Conservation (phyloP, 352 stramenopile species). For the Phytophthora cryptogea region DNA sequence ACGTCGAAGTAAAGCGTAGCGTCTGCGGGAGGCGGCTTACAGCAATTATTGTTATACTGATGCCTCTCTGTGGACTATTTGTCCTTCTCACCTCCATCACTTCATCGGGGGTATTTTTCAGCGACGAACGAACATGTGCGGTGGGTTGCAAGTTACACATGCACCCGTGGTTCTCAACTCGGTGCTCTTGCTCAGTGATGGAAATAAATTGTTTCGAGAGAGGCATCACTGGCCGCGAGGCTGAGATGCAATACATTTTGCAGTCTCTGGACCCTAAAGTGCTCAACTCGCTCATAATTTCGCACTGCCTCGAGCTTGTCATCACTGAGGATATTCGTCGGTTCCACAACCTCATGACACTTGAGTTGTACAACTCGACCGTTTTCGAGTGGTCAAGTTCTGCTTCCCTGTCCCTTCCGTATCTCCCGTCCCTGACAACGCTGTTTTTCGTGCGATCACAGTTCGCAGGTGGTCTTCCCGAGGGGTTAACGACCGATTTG, state of each 20-base stretch:
- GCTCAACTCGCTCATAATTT: constrained; percentile 53
- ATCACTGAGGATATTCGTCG: constrained; percentile 32
- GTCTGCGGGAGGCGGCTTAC: constrained; percentile 6
- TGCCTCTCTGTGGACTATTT: constrained; percentile 33
- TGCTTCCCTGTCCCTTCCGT: constrained; percentile 29
- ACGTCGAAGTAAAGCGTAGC: constrained; percentile 13
- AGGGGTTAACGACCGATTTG: constrained; percentile 40
- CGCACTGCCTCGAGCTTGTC: constrained; percentile 38
- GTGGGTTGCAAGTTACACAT: constrained; percentile 46
- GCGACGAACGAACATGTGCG: constrained; percentile 19
- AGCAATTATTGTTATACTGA: constrained; percentile 12
- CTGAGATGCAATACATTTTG: constrained; percentile 29
- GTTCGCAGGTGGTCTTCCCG: constrained; percentile 25
- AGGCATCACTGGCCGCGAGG: constrained; percentile 26
- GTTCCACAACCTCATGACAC: constrained; percentile 37
- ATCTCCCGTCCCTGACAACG: constrained; percentile 31
- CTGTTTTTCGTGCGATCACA: constrained; percentile 40
- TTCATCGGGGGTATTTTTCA: constrained; percentile 35
- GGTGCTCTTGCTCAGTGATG: constrained; percentile 50
- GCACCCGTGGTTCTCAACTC: constrained; percentile 44
- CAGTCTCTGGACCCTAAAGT: constrained; percentile 31
- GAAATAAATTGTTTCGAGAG: constrained; percentile 49
- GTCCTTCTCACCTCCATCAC: constrained; percentile 41
- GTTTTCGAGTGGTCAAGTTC: constrained; percentile 34
- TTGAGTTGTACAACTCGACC: constrained; percentile 56